These are phyloP conservation scores for Medicago arabica DNA, from an alignment of 306 rosid species.

Conservation along the genomic window DNA sequence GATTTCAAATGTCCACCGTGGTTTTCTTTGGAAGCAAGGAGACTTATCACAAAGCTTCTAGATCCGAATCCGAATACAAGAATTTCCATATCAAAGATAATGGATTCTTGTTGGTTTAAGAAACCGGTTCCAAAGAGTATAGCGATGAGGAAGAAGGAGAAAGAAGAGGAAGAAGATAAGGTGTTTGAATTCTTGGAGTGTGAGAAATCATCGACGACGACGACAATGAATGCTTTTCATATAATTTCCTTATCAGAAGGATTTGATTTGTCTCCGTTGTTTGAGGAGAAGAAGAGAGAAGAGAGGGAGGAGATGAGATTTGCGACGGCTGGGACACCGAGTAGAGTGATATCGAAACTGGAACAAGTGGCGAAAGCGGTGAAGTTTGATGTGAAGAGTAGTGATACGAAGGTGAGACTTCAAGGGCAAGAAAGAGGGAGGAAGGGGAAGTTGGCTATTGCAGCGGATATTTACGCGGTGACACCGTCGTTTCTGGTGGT, in stretches of 20 bases:
- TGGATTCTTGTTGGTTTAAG: conserved; percentile 81
- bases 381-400: conserved; percentile 72
- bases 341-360: conserved; percentile 84
- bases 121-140: conserved; percentile 57
- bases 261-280: conserved; percentile 83
- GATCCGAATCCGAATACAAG: conserved; percentile 80
- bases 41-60: conserved; percentile 71
- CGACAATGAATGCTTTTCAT: conserved; percentile 83
- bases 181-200: conserved; percentile 34
- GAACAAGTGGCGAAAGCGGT: conserved; percentile 80
- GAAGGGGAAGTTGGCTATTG: conserved; percentile 79
- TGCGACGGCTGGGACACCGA: conserved; percentile 77
- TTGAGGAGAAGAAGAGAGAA: conserved; percentile 82
- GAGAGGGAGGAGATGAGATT: conserved; percentile 87
- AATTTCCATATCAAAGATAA: conserved; percentile 58
- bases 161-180: conserved; percentile 47
- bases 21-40: conserved; percentile 75
- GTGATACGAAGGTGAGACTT: conserved; percentile 73
- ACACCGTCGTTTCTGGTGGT: conserved; percentile 86
- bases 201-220: conserved; percentile 46
- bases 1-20: conserved; percentile 95
- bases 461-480: conserved; percentile 78
- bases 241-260: conserved; percentile 80
- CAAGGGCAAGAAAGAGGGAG: conserved; percentile 75
- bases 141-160: conserved; percentile 36